Conservation (phyloP, 2,329 filamentous ascomycete genomes). For the Parafenestella ontariensis region DNA sequence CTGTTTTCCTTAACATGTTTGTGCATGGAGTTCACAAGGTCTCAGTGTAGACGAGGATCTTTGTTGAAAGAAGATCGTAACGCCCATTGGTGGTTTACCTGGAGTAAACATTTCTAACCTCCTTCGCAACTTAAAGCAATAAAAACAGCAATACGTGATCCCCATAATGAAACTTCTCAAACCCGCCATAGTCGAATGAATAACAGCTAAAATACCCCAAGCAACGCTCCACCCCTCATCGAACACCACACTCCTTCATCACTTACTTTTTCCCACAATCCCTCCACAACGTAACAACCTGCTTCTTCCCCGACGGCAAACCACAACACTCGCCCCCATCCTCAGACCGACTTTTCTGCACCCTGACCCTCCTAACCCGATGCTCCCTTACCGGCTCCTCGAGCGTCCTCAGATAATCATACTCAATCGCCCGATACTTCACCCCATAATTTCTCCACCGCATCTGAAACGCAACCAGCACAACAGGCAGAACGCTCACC, state of each 20-base stretch:
- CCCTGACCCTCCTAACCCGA: background rate
- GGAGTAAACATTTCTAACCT: no score
- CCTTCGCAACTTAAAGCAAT: no score
- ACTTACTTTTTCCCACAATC: background rate
- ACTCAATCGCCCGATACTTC: constrained; percentile 25
- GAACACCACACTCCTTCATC: background rate
- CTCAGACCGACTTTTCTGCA: background rate
- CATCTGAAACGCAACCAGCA: constrained; percentile 63
- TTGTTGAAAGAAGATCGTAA: no score
- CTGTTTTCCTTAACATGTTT: no score
- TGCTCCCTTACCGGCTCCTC: constrained; percentile 4
- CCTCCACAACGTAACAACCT: background rate
- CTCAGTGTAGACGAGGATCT: no score
- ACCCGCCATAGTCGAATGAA: background rate
- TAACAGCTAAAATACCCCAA: background rate
- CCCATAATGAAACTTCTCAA: background rate
- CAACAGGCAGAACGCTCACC: constrained; percentile 75
- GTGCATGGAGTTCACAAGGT: no score
- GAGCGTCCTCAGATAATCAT: constrained; percentile 12
- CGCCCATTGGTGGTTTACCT: no score
- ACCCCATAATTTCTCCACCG: constrained; percentile 44
- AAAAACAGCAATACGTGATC: no score
- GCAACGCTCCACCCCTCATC: no score
- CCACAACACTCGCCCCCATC: background rate
- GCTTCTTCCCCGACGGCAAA: background rate